phyloP scores from a whole-genome alignment of 2,329 filamentous ascomycete genomes.

The Emergomyces africanus region DNA sequence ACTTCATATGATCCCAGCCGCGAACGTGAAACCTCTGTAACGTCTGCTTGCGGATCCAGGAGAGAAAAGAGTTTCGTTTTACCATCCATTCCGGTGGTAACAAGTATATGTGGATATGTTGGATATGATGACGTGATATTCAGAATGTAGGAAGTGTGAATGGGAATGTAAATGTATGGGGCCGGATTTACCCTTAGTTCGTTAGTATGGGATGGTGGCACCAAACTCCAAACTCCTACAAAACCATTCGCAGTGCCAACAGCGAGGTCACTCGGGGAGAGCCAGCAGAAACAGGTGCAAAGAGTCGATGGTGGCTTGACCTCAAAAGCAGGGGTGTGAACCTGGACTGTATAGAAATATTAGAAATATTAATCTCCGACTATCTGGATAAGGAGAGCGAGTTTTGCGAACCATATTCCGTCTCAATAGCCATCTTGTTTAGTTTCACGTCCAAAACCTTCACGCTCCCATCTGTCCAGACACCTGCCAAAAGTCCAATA shows the following conservation, averaged over 20 bases:
- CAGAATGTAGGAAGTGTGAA: slow-evolving; percentile 28
- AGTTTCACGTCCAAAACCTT: slow-evolving; percentile 41
- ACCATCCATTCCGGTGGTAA: slow-evolving; percentile 43
- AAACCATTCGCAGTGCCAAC: slow-evolving; percentile 45
- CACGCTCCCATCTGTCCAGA: slow-evolving; percentile 47
- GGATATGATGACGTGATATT: slow-evolving; percentile 39
- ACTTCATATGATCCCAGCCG: slow-evolving; percentile 38
- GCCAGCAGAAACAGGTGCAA: slow-evolving; percentile 45
- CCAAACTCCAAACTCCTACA: slow-evolving; percentile 41
- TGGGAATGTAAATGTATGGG: slow-evolving; percentile 25
- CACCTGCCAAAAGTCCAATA: slow-evolving; percentile 42
- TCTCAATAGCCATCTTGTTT: slow-evolving; percentile 14
- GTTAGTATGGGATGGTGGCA: slow-evolving; percentile 8
- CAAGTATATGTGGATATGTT: slow-evolving; percentile 38
- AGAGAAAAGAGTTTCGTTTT: slow-evolving; percentile 44
- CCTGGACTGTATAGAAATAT: slow-evolving; percentile 29
- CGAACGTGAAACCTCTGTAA: slow-evolving; percentile 33
- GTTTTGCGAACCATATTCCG: slow-evolving; percentile 17
- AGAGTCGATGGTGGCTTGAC: slow-evolving; percentile 38
- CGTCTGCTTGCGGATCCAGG: slow-evolving; percentile 34
- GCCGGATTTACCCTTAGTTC: slow-evolving; percentile 10
- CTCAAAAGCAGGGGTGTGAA: slow-evolving; percentile 38
- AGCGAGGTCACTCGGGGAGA: slow-evolving; percentile 42
- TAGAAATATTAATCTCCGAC: background rate
- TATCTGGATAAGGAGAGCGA: background rate